Evolutionary conservation across 192 early-diverging fungal genomes (phyloP).

Genomic region (Linnemannia zychae): DNA sequence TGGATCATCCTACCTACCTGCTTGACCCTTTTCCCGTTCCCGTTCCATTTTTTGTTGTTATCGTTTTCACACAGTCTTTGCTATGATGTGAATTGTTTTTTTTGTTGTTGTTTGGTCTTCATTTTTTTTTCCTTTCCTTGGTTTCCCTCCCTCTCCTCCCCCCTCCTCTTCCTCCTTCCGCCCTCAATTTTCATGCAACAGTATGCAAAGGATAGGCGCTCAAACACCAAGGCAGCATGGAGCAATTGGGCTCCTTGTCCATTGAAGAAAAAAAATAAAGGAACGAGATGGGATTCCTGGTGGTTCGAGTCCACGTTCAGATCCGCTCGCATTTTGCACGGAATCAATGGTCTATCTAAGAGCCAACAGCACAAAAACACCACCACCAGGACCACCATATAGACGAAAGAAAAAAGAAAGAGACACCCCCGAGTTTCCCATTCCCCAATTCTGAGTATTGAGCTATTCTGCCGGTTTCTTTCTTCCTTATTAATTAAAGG

Average conservation of each 20-base stretch:
- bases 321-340: background rate
- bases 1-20: background rate
- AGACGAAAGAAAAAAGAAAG: background rate
- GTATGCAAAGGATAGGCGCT: background rate
- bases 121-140: constrained; percentile 19
- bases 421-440: background rate
- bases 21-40: background rate
- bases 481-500: background rate
- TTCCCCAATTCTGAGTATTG: background rate
- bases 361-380: background rate
- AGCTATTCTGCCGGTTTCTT: background rate
- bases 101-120: background rate
- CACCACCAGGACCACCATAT: background rate
- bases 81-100: background rate
- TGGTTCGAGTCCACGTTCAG: background rate
- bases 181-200: constrained; percentile 15
- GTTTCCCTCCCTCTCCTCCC: constrained; percentile 8
- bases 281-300: background rate
- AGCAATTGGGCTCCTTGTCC: background rate
- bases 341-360: background rate
- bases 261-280: constrained; percentile 7
- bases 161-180: constrained; percentile 15
- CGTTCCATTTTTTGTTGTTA: background rate
- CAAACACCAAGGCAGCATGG: constrained; percentile 1
- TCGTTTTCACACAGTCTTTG: background rate